Conservation (phyloP, 352 stramenopile species). For the Phytophthora meadii region DNA sequence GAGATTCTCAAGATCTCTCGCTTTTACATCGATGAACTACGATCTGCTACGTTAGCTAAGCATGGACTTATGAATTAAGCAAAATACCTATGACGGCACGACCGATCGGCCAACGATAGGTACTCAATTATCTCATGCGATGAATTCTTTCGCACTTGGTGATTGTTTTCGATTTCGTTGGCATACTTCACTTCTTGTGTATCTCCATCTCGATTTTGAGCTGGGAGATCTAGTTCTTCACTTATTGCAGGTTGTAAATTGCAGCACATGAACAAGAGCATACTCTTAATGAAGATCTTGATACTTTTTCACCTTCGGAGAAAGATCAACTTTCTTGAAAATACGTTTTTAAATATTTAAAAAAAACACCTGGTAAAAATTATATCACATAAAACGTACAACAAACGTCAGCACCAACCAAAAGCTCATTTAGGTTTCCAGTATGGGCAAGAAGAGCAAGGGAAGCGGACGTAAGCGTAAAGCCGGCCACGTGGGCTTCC, state of each 20-base stretch:
- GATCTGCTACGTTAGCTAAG: no score
- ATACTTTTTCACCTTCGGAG: no score
- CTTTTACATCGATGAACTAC: no score
- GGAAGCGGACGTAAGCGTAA: slow-evolving; percentile 62
- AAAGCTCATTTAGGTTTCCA: background rate
- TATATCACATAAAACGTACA: background rate
- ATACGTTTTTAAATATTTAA: no score
- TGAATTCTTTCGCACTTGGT: background rate
- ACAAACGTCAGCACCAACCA: slow-evolving; percentile 7
- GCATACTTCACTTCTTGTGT: no score
- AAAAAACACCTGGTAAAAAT: background rate
- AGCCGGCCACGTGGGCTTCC: slow-evolving; percentile 75
- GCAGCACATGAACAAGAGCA: no score
- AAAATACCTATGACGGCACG: background rate
- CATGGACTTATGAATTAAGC: background rate
- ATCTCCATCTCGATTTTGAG: no score
- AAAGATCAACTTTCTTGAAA: no score
- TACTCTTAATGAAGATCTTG: no score
- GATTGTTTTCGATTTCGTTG: background rate
- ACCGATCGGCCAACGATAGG: background rate
- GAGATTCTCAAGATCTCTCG: no score
- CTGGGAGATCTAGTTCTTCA: no score
- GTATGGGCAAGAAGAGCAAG: slow-evolving; percentile 34
- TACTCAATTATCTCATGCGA: background rate
- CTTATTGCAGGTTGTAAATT: no score